A percentile compares a stretch with the other conserved stretches of the same genome.
Conservation (phyloP, 1,284 basidiomycete species). For the Pseudozyma flocculosa region DNA sequence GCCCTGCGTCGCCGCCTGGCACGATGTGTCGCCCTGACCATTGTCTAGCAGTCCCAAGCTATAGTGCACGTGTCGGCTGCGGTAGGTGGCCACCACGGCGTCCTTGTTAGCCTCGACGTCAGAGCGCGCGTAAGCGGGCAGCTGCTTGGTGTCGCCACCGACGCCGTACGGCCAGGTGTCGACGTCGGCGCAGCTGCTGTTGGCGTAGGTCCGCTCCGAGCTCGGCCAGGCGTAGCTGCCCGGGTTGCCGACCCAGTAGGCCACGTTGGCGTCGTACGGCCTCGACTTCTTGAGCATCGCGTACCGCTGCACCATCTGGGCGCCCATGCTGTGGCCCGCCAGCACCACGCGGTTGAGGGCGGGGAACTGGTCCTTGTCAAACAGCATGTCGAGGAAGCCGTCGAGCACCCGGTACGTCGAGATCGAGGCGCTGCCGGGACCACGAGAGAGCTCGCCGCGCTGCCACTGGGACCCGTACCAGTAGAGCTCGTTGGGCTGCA, state of each 20-base stretch:
- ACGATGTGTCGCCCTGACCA: conserved; percentile 49
- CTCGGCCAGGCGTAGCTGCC: conserved; percentile 47
- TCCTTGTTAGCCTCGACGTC: conserved; percentile 28
- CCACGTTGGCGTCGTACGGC: conserved; percentile 38
- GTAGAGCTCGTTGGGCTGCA: conserved; percentile 29
- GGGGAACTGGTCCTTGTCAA: conserved; percentile 43
- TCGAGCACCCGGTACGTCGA: conserved; percentile 46
- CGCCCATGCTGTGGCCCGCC: conserved; percentile 52
- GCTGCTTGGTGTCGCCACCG: conserved; percentile 10
- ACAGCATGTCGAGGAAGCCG: conserved; percentile 37
- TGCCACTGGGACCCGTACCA: conserved; percentile 48
- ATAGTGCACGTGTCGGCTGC: conserved; percentile 40
- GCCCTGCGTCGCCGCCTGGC: conserved; percentile 40
- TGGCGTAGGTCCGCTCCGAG: conserved; percentile 18
- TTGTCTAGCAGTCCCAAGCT: conserved; percentile 49
- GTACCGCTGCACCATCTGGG: conserved; percentile 47
- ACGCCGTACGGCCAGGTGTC: conserved; percentile 46
- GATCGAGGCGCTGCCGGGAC: conserved; percentile 19
- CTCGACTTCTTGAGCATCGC: conserved; percentile 32
- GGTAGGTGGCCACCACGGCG: conserved; percentile 28
- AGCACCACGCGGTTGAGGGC: conserved; percentile 38
- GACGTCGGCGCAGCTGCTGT: conserved; percentile 12
- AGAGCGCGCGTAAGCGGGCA: conserved; percentile 37
- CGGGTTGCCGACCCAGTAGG: conserved; percentile 51
- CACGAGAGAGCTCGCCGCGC: conserved; percentile 28